Percentiles rank a stretch among this genome's conserved stretches.
These are phyloP conservation scores for Fremontodendron californicum DNA, from an alignment of 345 rosid genomes.

Conservation along the genomic window DNA sequence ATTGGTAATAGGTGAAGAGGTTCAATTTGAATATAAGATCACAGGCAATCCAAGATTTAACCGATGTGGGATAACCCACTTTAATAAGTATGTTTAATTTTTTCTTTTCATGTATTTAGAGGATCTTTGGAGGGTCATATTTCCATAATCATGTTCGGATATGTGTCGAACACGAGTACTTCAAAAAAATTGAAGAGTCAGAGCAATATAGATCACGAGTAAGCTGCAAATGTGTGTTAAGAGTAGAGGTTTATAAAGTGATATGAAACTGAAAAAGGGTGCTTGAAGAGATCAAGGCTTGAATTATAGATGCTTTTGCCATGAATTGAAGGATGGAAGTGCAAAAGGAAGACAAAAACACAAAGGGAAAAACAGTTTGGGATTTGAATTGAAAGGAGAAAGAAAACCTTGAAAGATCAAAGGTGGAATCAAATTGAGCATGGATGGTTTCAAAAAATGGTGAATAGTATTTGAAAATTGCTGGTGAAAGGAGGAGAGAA, in stretches of 20 bases:
- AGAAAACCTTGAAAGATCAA: background rate
- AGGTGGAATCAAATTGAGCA: background rate
- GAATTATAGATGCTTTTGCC: slow-evolving; percentile 33
- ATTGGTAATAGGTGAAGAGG: too few species aligned
- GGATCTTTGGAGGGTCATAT: too few species aligned
- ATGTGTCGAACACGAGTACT: too few species aligned
- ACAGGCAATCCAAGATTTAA: too few species aligned
- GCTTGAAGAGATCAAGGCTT: slow-evolving; percentile 15
- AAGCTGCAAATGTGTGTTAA: slow-evolving; percentile 25
- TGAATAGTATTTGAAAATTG: slow-evolving; percentile 6
- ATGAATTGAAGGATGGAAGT: slow-evolving; percentile 24
- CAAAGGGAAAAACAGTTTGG: background rate
- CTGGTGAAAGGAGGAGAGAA: slow-evolving; percentile 26
- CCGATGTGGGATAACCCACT: too few species aligned
- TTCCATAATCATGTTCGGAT: too few species aligned
- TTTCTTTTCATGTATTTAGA: too few species aligned
- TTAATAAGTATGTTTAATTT: too few species aligned
- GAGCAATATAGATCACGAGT: slow-evolving; percentile 14
- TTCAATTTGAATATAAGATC: too few species aligned
- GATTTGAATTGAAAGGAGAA: background rate
- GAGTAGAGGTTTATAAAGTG: slow-evolving; percentile 22
- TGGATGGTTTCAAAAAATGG: background rate
- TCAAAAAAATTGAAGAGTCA: too few species aligned
- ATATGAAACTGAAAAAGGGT: background rate
- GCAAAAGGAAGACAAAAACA: slow-evolving; percentile 21